Evolutionary conservation across 257 asterid species (phyloP), one percentile per base, ranked within the genome.

Genomic region (Thymus quinquecostatus): DNA sequence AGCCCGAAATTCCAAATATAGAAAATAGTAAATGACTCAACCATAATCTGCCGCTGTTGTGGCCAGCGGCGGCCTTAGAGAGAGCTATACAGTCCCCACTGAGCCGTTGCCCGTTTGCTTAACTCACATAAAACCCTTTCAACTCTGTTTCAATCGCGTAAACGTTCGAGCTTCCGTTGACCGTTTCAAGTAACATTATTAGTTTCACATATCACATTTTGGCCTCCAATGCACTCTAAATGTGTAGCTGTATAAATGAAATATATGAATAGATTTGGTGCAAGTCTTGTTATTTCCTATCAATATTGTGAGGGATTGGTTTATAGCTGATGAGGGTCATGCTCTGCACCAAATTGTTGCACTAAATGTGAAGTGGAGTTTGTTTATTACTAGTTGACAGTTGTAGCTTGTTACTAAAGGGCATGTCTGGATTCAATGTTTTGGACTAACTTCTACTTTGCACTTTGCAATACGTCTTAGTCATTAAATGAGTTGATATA

Each of bases 391-490:
- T 21, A 21, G 21, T 21, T 21, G 21, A 21, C 21, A 51, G 2
- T 51, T 45, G 59, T 28, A 32, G 1, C 32, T 58, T 40, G 29
- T 41, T 72, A 50, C 33, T 43, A 53, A 53, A 62, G 44, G 30
- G 58, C 44, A 27, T 54, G 48, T 55, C 77, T 64, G 49, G 38
- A 8, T 54, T 64, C 21, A 38, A 12, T 36, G 4, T 9, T 34
- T 21, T 49, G 40, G 61, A 62, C 71, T 33, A 54, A 41, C 54
- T 66, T 34, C 30, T 45, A n/a, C 27, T 41, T 69, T 33, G 4
- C 69, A 32, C 30, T 27, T 11, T 54, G 45, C 41, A 54, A 8
- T 69, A 10, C 41, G 34, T 63, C 29, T 75, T 43, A 64, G 14
- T 32, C n/a, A 68, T 60, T 30, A 14, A 29, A 40, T 40, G 44